phyloP scores from a whole-genome alignment of 169 alveolate species.

The Theileria orientalis region DNA sequence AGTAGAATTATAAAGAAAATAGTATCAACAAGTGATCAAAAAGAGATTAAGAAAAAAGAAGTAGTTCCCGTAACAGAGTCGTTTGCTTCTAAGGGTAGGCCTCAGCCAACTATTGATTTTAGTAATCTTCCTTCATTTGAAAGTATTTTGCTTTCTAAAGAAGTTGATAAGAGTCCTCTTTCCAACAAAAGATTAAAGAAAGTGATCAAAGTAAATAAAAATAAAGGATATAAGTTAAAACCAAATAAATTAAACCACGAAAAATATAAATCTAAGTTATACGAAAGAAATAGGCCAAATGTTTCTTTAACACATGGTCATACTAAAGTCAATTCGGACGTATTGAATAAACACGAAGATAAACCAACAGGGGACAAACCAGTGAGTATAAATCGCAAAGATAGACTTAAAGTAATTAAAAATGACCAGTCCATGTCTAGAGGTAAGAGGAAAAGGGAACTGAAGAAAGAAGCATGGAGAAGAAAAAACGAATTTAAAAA shows the following conservation, averaged over 20 bases:
- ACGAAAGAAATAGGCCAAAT: neutral
- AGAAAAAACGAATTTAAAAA: slow-evolving; percentile 39
- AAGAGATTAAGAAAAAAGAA: slow-evolving; percentile 12
- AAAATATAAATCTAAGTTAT: neutral
- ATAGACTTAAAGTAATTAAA: neutral
- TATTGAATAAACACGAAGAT: neutral
- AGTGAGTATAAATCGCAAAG: neutral
- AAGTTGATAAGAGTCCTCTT: neutral
- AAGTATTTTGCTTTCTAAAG: neutral
- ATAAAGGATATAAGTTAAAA: neutral
- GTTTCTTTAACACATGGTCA: neutral
- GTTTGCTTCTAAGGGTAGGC: slow-evolving; percentile 39
- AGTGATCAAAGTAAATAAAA: neutral
- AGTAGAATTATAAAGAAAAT: slow-evolving; percentile 58
- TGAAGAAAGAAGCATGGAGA: slow-evolving; percentile 58
- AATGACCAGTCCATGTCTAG: slow-evolving; percentile 28
- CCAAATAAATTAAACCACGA: neutral
- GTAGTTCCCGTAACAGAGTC: slow-evolving; percentile 42
- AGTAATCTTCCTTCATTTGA: slow-evolving; percentile 14
- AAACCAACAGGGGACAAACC: no score
- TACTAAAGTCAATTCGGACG: no score
- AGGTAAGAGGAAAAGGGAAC: slow-evolving; percentile 61
- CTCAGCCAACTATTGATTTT: slow-evolving; percentile 62
- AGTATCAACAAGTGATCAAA: slow-evolving; percentile 10
- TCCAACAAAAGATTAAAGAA: neutral